Conservation (phyloP, 176 grass and related monocot species). For the Luzula sylvatica region DNA sequence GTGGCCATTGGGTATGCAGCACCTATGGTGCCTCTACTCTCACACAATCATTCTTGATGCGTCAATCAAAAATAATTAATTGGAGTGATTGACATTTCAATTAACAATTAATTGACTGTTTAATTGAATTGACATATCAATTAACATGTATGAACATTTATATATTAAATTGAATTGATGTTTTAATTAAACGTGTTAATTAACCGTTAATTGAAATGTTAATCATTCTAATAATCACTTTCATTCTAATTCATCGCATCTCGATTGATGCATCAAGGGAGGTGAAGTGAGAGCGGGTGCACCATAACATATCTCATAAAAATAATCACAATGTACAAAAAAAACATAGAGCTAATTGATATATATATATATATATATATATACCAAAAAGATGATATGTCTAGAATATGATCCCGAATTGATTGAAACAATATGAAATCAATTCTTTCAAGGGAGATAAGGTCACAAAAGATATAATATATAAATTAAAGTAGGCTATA, state of each 20-base stretch:
- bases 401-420: not conserved
- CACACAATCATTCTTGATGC: too few relatives aligned
- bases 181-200: too few relatives aligned
- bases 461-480: slow-evolving; percentile 11
- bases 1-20: too few relatives aligned
- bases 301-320: not conserved
- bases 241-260: not conserved
- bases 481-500: not conserved
- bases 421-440: not conserved
- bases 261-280: not conserved
- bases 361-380: not conserved
- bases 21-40: too few relatives aligned
- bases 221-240: not conserved
- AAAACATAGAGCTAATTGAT: not conserved
- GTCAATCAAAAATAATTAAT: too few relatives aligned
- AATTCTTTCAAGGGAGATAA: slow-evolving; percentile 5
- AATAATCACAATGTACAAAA: not conserved
- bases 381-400: not conserved
- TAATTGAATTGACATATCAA: too few relatives aligned
- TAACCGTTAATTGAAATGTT: not conserved
- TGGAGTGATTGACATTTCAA: too few relatives aligned
- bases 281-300: not conserved
- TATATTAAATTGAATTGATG: too few relatives aligned
- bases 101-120: too few relatives aligned
- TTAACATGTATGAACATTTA: too few relatives aligned